Percentiles rank a stretch among this genome's conserved stretches.
These are phyloP conservation scores for Clitopilus hobsonii DNA, from an alignment of 768 basidiomycete species.

Conservation along the genomic window DNA sequence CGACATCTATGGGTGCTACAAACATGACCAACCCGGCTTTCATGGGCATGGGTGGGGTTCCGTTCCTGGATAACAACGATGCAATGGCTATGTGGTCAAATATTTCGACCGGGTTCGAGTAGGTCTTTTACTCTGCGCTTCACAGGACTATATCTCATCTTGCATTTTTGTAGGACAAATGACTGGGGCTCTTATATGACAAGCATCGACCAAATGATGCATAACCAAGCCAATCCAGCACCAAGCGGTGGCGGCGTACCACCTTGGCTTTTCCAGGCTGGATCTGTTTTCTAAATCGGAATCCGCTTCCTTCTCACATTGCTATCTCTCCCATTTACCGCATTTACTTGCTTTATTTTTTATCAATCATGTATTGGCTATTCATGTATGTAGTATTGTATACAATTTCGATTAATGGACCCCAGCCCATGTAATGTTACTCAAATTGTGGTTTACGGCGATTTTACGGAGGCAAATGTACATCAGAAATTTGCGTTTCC, in stretches of 20 bases:
- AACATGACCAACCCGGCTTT: neutral
- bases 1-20: neutral
- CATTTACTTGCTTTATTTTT: no score
- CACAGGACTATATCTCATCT: neutral
- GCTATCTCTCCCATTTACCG: no score
- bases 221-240: constrained; percentile 4
- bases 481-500: neutral
- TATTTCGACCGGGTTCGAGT: constrained; percentile 60
- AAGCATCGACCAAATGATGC: constrained; percentile 28
- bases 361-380: no score
- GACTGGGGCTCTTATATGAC: constrained; percentile 40
- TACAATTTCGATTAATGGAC: no score
- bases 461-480: no score
- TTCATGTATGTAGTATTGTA: no score
- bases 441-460: no score
- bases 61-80: constrained; percentile 36
- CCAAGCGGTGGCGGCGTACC: neutral
- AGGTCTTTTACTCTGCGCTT: constrained; percentile 17
- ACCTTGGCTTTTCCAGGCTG: constrained; percentile 1
- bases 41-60: constrained; percentile 13
- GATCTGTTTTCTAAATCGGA: no score
- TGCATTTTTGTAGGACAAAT: constrained; percentile 24
- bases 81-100: constrained; percentile 61
- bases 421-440: no score
- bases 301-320: neutral